Evolutionary conservation across 495 filamentous ascomycete species (phyloP).

Genomic region (Massariosphaeria phaeospora): DNA sequence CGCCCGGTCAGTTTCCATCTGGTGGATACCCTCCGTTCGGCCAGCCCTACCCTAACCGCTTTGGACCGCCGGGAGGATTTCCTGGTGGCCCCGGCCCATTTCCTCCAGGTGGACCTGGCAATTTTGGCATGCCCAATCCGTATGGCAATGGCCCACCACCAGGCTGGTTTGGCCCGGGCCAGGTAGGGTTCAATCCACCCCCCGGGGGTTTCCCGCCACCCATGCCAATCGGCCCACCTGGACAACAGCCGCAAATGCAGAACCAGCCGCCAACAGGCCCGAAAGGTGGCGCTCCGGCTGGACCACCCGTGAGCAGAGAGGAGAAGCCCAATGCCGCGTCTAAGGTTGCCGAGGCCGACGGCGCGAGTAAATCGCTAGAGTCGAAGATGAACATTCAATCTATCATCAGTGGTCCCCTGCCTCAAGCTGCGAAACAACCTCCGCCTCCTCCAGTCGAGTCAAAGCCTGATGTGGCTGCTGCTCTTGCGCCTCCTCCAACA

Average conservation of each 20-base stretch:
- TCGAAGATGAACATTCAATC: slow-evolving; percentile 5
- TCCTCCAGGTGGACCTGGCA: slow-evolving; percentile 41
- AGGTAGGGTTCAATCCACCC: slow-evolving; percentile 66
- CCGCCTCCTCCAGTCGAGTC: slow-evolving; percentile 44
- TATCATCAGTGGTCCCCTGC: slow-evolving; percentile 5
- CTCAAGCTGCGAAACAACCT: slow-evolving; percentile 27
- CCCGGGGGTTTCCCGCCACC: slow-evolving; percentile 38
- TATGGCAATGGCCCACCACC: slow-evolving; percentile 64
- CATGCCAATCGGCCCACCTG: slow-evolving; percentile 42
- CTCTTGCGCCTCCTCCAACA: slow-evolving; percentile 37
- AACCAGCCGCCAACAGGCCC: slow-evolving; percentile 20
- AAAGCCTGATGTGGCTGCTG: slow-evolving; percentile 41
- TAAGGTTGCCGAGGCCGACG: slow-evolving; percentile 35
- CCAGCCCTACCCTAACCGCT: slow-evolving; percentile 33
- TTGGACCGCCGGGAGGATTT: slow-evolving; percentile 56
- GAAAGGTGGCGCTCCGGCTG: slow-evolving; percentile 50
- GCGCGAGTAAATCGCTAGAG: slow-evolving; percentile 25
- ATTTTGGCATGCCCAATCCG: slow-evolving; percentile 37
- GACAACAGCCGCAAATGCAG: slow-evolving; percentile 34
- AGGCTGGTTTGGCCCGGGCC: slow-evolving; percentile 71
- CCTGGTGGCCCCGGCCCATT: slow-evolving; percentile 50
- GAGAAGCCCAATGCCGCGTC: slow-evolving; percentile 38
- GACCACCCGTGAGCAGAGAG: slow-evolving; percentile 47
- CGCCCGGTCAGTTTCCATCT: slow-evolving; percentile 33
- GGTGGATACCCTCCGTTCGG: slow-evolving; percentile 39